These are phyloP conservation scores for Patellaria atrata DNA, from an alignment of 495 filamentous ascomycete genomes.

Conservation along the genomic window DNA sequence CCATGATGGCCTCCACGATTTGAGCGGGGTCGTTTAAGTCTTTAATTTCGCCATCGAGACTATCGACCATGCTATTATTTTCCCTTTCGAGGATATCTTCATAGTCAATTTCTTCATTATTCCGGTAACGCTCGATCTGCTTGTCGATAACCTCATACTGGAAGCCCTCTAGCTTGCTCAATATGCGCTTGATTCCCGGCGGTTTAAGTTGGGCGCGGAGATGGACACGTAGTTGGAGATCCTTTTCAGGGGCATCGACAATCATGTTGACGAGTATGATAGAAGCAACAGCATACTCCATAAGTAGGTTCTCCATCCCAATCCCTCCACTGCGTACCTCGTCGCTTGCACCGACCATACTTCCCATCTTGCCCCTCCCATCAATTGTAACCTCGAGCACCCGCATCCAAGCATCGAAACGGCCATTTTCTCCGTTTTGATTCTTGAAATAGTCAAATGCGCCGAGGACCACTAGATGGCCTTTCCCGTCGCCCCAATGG, in stretches of 20 bases:
- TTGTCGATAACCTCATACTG: slow-evolving; percentile 98
- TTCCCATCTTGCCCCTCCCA: slow-evolving; percentile 95
- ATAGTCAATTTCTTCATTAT: slow-evolving; percentile 94
- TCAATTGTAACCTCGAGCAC: slow-evolving; percentile 96
- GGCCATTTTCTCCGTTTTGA: slow-evolving; percentile 80
- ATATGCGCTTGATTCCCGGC: slow-evolving; percentile 86
- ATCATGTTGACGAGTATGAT: slow-evolving; percentile 95
- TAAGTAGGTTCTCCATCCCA: slow-evolving; percentile 95
- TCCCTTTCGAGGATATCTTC: slow-evolving; percentile 92
- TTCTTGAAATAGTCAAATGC: slow-evolving; percentile 85
- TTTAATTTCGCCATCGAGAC: slow-evolving; percentile 78
- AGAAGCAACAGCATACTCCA: slow-evolving; percentile 96
- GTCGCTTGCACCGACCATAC: slow-evolving; percentile 89
- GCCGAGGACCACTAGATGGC: slow-evolving; percentile 88
- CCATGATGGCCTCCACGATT: slow-evolving; percentile 86
- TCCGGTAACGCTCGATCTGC: slow-evolving; percentile 85
- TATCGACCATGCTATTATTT: slow-evolving; percentile 77
- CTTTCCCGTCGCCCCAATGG: slow-evolving; percentile 88
- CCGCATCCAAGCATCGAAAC: slow-evolving; percentile 98
- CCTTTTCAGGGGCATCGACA: slow-evolving; percentile 76
- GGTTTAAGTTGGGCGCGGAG: slow-evolving; percentile 92
- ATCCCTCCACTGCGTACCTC: slow-evolving; percentile 94
- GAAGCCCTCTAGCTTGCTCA: slow-evolving; percentile 96
- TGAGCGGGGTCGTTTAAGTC: slow-evolving; percentile 88
- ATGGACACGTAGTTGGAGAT: slow-evolving; percentile 83